These are phyloP conservation scores for Williopsis jadinii DNA, from an alignment of 1,139 yeast genomes.

Conservation along the genomic window DNA sequence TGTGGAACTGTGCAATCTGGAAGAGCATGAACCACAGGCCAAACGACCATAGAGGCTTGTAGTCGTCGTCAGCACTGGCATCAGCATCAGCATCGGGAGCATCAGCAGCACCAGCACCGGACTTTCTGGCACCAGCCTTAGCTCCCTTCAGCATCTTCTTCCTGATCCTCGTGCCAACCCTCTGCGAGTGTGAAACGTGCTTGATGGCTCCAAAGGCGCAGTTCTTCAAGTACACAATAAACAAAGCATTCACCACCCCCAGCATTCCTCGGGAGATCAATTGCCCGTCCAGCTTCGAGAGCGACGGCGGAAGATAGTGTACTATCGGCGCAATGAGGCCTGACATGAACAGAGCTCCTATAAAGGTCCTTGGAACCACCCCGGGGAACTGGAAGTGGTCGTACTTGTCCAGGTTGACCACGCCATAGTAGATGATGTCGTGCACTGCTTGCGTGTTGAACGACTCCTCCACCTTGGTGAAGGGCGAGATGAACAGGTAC, in stretches of 20 bases:
- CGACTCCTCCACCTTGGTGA: conserved; percentile 90
- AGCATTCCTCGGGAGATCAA: conserved; percentile 43
- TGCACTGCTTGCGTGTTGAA: conserved; percentile 88
- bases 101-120: no score
- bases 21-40: conserved; percentile 58
- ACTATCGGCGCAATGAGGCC: conserved; percentile 31
- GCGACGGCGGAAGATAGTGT: conserved; percentile 13
- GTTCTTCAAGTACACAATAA: conserved; percentile 28
- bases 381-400: conserved; percentile 85
- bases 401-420: conserved; percentile 43
- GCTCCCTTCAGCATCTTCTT: no score
- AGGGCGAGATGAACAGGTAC: conserved; percentile 60
- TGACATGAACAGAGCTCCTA: conserved; percentile 63
- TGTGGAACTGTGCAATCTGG: conserved; percentile 66
- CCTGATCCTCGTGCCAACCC: no score
- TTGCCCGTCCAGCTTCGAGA: conserved; percentile 40
- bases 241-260: conserved; percentile 42
- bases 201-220: conserved; percentile 23
- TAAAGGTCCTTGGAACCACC: conserved; percentile 78
- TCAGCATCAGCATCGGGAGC: no score
- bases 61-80: no score
- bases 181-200: not conserved
- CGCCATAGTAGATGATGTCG: conserved; percentile 59
- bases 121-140: no score
- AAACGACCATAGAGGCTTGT: conserved; percentile 16